These are phyloP conservation scores for Brasilioporus rufonigricans DNA, from an alignment of 768 basidiomycete species.

Conservation along the genomic window DNA sequence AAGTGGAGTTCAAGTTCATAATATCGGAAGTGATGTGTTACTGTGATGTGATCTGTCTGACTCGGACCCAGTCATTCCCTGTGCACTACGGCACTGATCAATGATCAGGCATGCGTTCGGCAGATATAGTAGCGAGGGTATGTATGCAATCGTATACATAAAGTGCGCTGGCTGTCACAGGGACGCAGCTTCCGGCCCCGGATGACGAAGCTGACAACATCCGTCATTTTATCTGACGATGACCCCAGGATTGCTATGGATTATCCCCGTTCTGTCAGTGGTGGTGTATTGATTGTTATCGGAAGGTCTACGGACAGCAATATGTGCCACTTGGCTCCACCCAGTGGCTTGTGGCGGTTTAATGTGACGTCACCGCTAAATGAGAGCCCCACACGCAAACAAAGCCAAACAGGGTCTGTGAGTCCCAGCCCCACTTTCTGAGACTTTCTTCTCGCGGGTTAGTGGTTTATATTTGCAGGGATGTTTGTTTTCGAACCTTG, in stretches of 20 bases:
- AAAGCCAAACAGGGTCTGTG: not conserved
- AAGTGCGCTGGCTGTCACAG: not conserved
- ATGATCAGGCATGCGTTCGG: not conserved
- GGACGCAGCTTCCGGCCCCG: not conserved
- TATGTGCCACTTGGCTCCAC: not conserved
- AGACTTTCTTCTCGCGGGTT: not conserved
- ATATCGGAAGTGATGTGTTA: not conserved
- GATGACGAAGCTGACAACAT: too few relatives aligned
- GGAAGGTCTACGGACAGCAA: too few relatives aligned
- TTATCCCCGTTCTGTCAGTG: not conserved
- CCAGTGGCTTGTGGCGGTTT: not conserved
- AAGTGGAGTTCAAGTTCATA: not conserved
- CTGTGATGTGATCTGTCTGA: not conserved
- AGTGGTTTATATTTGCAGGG: constrained; percentile 15
- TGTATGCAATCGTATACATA: too few relatives aligned
- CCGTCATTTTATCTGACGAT: not conserved
- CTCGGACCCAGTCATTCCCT: not conserved
- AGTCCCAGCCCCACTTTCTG: not conserved
- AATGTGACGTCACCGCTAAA: constrained; percentile 26
- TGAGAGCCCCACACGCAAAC: constrained; percentile 8
- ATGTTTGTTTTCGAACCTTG: not conserved
- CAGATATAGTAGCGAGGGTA: not conserved
- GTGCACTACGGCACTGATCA: not conserved
- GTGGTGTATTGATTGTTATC: not conserved
- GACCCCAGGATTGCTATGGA: not conserved